phyloP scores from a whole-genome alignment of 2,329 filamentous ascomycete species.

The Penicillium paneum region DNA sequence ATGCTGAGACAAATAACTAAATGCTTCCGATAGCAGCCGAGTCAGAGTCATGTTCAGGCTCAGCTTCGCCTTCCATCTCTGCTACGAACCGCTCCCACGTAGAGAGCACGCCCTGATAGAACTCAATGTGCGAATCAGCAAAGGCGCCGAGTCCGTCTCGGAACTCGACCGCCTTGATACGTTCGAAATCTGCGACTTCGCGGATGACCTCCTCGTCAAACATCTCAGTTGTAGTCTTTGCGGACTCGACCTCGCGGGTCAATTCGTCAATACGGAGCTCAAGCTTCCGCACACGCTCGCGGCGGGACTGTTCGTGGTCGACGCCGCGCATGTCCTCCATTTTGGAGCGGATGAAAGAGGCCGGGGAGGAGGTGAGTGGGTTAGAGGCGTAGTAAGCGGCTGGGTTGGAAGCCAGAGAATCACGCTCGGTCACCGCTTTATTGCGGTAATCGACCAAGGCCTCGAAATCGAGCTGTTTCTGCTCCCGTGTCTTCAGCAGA shows the following conservation, averaged over 20 bases:
- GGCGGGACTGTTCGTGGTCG: conserved; percentile 86
- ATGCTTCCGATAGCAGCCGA: conserved; percentile 19
- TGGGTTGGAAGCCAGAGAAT: conserved; percentile 67
- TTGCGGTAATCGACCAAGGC: conserved; percentile 92
- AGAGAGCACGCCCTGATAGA: conserved; percentile 74
- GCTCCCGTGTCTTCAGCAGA: conserved; percentile 87
- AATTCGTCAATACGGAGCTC: conserved; percentile 91
- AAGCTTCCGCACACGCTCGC: conserved; percentile 82
- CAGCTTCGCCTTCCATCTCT: conserved; percentile 71
- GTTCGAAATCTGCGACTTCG: conserved; percentile 90
- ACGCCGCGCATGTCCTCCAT: conserved; percentile 96
- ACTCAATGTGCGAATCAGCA: conserved; percentile 79
- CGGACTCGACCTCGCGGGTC: conserved; percentile 81
- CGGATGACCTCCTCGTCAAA: conserved; percentile 96
- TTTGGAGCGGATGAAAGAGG: conserved; percentile 85
- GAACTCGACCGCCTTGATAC: conserved; percentile 93
- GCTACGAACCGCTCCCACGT: conserved; percentile 88
- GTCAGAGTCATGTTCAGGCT: conserved; percentile 23
- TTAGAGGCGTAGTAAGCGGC: conserved; percentile 56
- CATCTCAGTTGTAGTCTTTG: conserved; percentile 80
- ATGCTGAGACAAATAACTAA: conserved; percentile 5
- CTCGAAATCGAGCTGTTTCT: conserved; percentile 97
- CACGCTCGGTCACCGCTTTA: conserved; percentile 83
- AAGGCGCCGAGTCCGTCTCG: conserved; percentile 78
- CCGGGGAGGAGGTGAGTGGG: conserved; percentile 61